Conservation (phyloP, 2,329 filamentous ascomycete species). For the Xylariaceae sp. region DNA sequence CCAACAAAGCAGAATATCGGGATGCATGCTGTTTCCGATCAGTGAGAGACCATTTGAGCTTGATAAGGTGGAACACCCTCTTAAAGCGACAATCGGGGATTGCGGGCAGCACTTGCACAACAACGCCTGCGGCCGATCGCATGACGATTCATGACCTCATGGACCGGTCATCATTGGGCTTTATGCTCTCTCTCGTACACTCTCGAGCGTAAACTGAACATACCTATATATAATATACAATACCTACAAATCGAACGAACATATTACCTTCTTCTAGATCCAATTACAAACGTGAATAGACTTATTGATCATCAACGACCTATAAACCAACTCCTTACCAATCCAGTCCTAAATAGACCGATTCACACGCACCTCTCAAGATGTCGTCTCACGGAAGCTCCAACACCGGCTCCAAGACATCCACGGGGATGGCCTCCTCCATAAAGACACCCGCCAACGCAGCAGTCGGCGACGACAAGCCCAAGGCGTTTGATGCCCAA, state of each 20-base stretch:
- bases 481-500: conserved; percentile 43
- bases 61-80: no score
- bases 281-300: not conserved
- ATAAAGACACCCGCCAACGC: conserved; percentile 30
- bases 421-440: conserved; percentile 26
- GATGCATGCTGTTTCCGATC: no score
- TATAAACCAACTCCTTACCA: not conserved
- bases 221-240: not conserved
- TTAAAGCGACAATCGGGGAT: no score
- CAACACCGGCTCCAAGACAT: conserved; percentile 28
- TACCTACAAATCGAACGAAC: not conserved
- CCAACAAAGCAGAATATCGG: no score
- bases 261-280: not conserved
- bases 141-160: conserved; percentile 9
- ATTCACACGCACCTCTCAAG: not conserved
- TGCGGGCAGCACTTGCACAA: no score
- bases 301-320: not conserved
- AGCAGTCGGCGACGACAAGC: conserved; percentile 29
- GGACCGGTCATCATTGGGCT: not conserved
- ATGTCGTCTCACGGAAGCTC: conserved; percentile 32
- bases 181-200: not conserved
- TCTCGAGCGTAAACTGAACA: not conserved
- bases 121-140: not conserved
- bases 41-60: no score
- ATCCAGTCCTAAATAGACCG: not conserved